These are phyloP conservation scores for Podila clonocystis DNA, from an alignment of 192 early-diverging fungal species.

Conservation along the genomic window DNA sequence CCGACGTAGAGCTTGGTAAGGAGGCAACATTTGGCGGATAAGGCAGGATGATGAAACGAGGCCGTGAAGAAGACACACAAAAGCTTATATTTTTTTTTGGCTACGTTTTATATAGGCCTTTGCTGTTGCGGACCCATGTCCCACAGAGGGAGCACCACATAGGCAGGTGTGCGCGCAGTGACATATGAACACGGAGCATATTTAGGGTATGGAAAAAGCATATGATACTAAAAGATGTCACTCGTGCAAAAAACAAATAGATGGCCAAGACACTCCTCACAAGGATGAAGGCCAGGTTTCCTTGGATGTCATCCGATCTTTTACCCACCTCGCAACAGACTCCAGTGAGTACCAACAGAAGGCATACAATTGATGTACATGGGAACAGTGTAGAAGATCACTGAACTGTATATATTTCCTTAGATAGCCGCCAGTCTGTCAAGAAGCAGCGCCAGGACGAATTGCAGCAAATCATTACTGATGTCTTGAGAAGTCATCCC, in stretches of 20 bases:
- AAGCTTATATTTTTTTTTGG: too few relatives aligned
- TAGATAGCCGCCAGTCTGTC: conserved; percentile 26
- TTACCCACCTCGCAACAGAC: conserved; percentile 50
- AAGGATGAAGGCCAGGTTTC: conserved; percentile 61
- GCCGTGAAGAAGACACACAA: too few relatives aligned
- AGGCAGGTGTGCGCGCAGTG: not conserved
- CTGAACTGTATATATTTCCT: not conserved
- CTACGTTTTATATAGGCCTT: conserved; percentile 38
- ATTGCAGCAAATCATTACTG: conserved; percentile 58
- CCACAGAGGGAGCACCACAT: conserved; percentile 1
- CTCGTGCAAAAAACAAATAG: not conserved
- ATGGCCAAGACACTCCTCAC: conserved; percentile 26
- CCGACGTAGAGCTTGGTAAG: conserved; percentile 56
- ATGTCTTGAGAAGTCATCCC: conserved; percentile 58
- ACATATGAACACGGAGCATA: not conserved
- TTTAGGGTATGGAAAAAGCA: too few relatives aligned
- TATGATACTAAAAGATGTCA: too few relatives aligned
- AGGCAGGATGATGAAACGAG: not conserved
- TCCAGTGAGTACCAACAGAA: conserved; percentile 12
- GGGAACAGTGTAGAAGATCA: not conserved
- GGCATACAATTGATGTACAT: not conserved
- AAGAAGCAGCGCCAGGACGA: conserved; percentile 58
- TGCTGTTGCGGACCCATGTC: conserved; percentile 50
- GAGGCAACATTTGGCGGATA: too few relatives aligned
- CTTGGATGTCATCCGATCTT: conserved; percentile 59